Base-by-base conservation (phyloP, 306 rosid genomes). In the Ochetophila trinervis region DNA sequence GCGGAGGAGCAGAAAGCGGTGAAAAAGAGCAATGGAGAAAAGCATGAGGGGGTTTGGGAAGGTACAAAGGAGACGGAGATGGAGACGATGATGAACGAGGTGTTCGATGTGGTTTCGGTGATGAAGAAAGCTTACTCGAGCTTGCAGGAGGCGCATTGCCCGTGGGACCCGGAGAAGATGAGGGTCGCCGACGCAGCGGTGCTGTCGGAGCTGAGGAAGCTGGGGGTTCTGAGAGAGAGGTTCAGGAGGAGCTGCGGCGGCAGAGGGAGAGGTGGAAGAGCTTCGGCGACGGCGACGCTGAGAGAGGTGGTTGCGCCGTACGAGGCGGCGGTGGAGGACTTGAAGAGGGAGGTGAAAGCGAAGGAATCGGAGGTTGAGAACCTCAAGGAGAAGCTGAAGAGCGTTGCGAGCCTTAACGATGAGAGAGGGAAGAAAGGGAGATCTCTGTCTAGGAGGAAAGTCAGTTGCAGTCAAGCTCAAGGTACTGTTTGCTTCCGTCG, bases 231-330 rank as follows among this genome's bases (percentile, higher is more conserved):
- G 44, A 80, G 90, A 42, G 97, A 93, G 72, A 61, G 94, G 62
- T 93, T 90, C 35, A 84, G 94, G 30, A 78, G 80, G 60, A 77
- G 51, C 34, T 71, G 65, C 0, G 77, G 70, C 4, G 63, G 84
- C 0, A 54, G 70, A 56, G 58, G 80, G 72, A 63, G 77, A 52
- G 68, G 82, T 14, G 74, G 52, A 3, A 59, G 62, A 63, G 66
- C 17, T 44, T 78, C 27, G 64, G 71, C 6, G 58, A 70, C 65
- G 56, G 52, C 68, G 57, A 76, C 81, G 32, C 48, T 93, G 79
- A 89, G 85, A 56, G 96, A 87, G 79, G 86, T 87, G 52, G 97
- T 87, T 79, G 99, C 99, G 57, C 99, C 97, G 76, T 93, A 93
- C 61, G 99, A 89, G 84, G 93, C 91, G 68, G 83, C 84, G 72